Evolutionary conservation across 2,329 filamentous ascomycete genomes (phyloP).

Genomic region (Furcasterigmium sp.): DNA sequence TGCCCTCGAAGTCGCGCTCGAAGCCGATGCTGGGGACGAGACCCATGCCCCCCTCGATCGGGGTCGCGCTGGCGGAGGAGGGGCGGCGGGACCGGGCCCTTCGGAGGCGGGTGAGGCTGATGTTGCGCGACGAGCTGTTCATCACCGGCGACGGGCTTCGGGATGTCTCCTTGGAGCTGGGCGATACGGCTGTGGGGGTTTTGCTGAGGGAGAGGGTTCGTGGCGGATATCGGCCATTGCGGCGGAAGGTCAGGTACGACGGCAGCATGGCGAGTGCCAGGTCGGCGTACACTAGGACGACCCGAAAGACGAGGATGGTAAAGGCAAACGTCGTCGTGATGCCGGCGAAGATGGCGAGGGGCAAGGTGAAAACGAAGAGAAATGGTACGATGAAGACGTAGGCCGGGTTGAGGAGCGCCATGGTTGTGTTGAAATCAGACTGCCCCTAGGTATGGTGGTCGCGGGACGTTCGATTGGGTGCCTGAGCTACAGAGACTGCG

Average conservation of each 20-base stretch:
- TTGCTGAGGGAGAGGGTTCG: conserved; percentile 12
- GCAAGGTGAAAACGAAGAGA: conserved; percentile 56
- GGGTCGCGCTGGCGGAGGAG: conserved; percentile 11
- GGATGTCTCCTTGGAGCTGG: conserved; percentile 1
- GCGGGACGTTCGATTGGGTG: too few relatives aligned
- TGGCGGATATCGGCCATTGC: conserved; percentile 20
- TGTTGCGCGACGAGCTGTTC: not conserved
- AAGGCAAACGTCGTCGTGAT: conserved; percentile 60
- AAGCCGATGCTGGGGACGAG: conserved; percentile 43
- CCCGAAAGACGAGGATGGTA: conserved; percentile 54
- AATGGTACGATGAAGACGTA: conserved; percentile 56
- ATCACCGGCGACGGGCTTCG: not conserved
- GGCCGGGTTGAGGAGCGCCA: conserved; percentile 49
- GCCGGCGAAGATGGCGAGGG: conserved; percentile 57
- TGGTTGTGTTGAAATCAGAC: conserved; percentile 22
- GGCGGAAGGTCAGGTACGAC: conserved; percentile 43
- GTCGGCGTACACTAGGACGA: conserved; percentile 59
- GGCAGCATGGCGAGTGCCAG: conserved; percentile 53
- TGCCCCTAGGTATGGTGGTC: too few relatives aligned
- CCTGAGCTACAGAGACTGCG: too few relatives aligned
- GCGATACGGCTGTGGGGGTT: conserved; percentile 7
- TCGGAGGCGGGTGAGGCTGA: conserved; percentile 6
- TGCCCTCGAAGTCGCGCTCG: conserved; percentile 53
- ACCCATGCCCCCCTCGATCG: conserved; percentile 27
- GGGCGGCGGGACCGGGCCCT: conserved; percentile 2